Percentiles rank a stretch among this genome's conserved stretches.
Evolutionary conservation across 192 early-diverging fungal genomes (phyloP).

Genomic region (Coemansia sp.): DNA sequence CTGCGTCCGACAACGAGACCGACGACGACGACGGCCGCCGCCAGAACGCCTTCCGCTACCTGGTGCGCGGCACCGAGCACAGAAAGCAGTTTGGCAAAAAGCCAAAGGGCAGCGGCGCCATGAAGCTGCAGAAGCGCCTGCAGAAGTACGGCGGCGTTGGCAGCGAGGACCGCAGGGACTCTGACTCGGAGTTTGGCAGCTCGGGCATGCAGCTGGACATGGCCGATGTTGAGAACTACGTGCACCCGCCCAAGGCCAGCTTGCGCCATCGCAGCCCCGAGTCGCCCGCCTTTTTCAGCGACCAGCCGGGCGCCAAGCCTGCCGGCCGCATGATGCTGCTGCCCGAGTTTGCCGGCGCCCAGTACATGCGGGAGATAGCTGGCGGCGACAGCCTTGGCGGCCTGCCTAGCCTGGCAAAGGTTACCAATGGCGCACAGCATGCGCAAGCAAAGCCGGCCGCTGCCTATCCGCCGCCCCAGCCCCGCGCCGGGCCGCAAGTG

Average conservation of each 20-base stretch:
- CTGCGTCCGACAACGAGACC: conserved; percentile 8
- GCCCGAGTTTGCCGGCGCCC: conserved; percentile 34
- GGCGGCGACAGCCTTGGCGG: neutral
- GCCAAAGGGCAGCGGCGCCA: neutral
- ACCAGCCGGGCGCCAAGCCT: conserved; percentile 34
- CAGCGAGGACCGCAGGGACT: conserved; percentile 30
- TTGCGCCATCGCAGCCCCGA: neutral
- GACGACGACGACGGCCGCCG: conserved; percentile 30
- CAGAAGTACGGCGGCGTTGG: conserved; percentile 20
- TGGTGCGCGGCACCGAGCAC: conserved; percentile 54
- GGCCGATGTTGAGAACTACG: conserved; percentile 51
- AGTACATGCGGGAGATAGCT: conserved; percentile 41
- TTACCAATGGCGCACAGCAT: neutral
- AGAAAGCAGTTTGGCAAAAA: conserved; percentile 35
- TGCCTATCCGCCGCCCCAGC: conserved; percentile 26
- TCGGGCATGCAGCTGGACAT: conserved; percentile 38
- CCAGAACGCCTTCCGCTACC: conserved; percentile 35
- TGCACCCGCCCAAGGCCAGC: conserved; percentile 28
- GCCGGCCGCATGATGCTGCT: conserved; percentile 16
- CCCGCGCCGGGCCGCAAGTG: conserved; percentile 29
- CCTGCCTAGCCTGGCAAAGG: neutral
- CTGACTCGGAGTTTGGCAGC: conserved; percentile 40
- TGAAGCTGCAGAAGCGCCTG: conserved; percentile 24
- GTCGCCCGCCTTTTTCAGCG: conserved; percentile 27
- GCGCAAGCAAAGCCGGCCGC: neutral